Evolutionary conservation across 2,329 filamentous ascomycete species (phyloP), one percentile per base, ranked within the genome.

Genomic region (Alternaria brassicae): DNA sequence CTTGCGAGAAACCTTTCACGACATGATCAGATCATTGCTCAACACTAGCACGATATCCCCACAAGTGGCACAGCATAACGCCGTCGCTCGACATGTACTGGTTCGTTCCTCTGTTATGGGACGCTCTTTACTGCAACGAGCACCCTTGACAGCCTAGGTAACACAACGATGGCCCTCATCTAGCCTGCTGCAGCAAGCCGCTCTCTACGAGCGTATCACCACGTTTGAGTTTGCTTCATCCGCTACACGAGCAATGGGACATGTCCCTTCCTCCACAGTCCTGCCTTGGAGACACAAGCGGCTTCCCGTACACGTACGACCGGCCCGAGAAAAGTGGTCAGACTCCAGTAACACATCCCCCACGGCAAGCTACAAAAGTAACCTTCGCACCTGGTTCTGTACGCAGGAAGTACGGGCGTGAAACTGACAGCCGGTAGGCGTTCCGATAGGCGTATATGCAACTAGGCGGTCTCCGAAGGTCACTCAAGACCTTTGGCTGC

Each of bases 31-130:
- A 53, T 61, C 47, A 44, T 53, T 66, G 54, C 54, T 65, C 61
- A 37, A 40, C 51, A 40, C 57, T 62, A 61, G 61, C 62, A 64
- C 63, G 32, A 64, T 63, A 60, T 68, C 65, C 70, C 69, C 68
- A 68, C 67, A 70, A 61, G 63, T 67, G 53, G 58, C 65, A 73
- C 68, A 48, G 62, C 72, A 65, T 66, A 13, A 49, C 66, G 60
- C 67, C 67, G 64, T 57, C 53, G 64, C 63, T 63, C 65, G 70
- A 64, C 66, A 58, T 65, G 60, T 69, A 61, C 62, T 68, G 60
- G 56, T 58, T 45, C 55, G 30, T 41, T 27, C 32, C 47, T 52
- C 41, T 54, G 41, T 45, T 56, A 63, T 42, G 59, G 62, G 49
- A 59, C 41, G 49, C 42, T 32, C 58, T 23, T 60, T 28, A 44